phyloP scores from a whole-genome alignment of 2,329 filamentous ascomycete species.

The Fragosphaeria purpurea region DNA sequence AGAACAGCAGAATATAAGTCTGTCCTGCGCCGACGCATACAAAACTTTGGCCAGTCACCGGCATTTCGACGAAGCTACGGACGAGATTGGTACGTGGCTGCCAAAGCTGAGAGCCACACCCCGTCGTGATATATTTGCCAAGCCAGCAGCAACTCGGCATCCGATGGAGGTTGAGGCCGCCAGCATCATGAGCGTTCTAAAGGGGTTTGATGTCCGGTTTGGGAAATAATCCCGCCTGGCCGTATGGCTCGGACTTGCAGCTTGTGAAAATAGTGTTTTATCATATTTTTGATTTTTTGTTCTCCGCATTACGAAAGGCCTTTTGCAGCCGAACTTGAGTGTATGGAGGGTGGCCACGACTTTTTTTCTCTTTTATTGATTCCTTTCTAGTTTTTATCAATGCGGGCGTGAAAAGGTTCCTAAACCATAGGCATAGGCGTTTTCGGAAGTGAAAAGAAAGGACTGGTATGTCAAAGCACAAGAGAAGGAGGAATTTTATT shows the following conservation, averaged over 20 bases:
- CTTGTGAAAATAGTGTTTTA: no score
- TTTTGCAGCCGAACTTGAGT: no score
- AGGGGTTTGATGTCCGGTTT: constrained; percentile 70
- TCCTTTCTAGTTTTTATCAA: background rate
- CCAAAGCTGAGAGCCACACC: constrained; percentile 58
- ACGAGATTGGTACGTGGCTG: constrained; percentile 67
- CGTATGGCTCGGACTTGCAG: no score
- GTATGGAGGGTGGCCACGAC: background rate
- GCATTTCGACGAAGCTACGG: constrained; percentile 62
- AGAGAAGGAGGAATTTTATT: no score
- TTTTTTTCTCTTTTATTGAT: background rate
- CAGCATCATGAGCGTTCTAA: constrained; percentile 77
- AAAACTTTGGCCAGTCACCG: constrained; percentile 69
- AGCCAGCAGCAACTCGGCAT: constrained; percentile 33
- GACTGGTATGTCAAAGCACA: no score
- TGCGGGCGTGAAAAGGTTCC: no score
- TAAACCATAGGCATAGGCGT: no score
- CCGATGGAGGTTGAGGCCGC: constrained; percentile 73
- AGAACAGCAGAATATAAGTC: constrained; percentile 30
- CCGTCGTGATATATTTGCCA: constrained; percentile 15
- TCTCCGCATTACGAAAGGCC: background rate
- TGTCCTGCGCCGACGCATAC: constrained; percentile 69
- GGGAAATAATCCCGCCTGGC: constrained; percentile 25
- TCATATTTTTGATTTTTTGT: background rate
- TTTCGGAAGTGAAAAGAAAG: no score